These are phyloP conservation scores for Tricladium varicosporioides DNA, from an alignment of 2,329 filamentous ascomycete genomes.

Conservation along the genomic window DNA sequence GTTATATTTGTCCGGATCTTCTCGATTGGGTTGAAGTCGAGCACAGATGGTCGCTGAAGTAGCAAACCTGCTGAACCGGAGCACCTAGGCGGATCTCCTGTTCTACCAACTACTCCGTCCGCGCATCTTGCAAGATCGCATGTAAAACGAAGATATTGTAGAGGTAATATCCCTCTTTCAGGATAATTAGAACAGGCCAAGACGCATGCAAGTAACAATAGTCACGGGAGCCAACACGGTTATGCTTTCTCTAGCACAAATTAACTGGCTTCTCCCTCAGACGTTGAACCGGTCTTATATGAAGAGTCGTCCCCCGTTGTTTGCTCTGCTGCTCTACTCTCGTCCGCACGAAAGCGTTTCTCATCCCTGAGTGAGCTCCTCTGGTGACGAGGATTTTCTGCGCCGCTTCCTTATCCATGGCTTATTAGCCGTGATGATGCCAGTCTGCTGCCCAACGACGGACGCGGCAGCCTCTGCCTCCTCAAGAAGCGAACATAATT, in stretches of 20 bases:
- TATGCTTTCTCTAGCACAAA: constrained; percentile 4
- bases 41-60: constrained; percentile 38
- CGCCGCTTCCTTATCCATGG: constrained; percentile 19
- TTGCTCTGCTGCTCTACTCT: constrained; percentile 17
- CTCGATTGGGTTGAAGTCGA: constrained; percentile 59
- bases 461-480: constrained; percentile 12
- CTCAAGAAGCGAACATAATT: constrained; percentile 14
- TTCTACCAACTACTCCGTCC: neutral
- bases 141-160: neutral
- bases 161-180: neutral
- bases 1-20: constrained; percentile 28
- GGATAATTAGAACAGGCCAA: neutral
- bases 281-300: constrained; percentile 12
- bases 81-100: constrained; percentile 2
- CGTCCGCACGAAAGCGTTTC: constrained; percentile 17
- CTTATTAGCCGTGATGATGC: constrained; percentile 15
- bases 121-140: neutral
- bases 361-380: constrained; percentile 19
- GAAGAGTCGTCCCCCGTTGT: constrained; percentile 12
- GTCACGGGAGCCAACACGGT: neutral
- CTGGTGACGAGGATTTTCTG: constrained; percentile 15
- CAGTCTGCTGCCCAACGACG: constrained; percentile 15
- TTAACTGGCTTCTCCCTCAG: constrained; percentile 9
- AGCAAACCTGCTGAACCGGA: neutral
- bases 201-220: neutral